phyloP scores from a whole-genome alignment of 371 early-diverging fungal species.

The Apophysomyces ossiformis region DNA sequence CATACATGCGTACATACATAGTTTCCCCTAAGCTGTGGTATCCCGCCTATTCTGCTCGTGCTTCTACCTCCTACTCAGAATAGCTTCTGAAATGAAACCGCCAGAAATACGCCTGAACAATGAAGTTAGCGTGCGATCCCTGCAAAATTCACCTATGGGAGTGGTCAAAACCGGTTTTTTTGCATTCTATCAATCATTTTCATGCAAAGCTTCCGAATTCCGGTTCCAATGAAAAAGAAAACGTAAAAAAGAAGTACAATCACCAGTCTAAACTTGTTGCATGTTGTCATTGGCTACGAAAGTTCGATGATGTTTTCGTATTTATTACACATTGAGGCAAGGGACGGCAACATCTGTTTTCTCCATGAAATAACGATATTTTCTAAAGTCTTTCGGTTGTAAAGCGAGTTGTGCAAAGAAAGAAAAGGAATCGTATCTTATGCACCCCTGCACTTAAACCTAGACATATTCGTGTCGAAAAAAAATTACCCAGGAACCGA shows the following conservation, averaged over 20 bases:
- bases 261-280: too few relatives aligned
- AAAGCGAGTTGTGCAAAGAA: background rate
- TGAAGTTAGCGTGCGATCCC: background rate
- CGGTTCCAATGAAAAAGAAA: background rate
- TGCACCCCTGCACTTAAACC: background rate
- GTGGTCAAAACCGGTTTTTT: slow-evolving; percentile 7
- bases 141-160: slow-evolving; percentile 8
- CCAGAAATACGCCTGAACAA: background rate
- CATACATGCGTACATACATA: background rate
- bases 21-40: background rate
- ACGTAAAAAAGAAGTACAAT: background rate
- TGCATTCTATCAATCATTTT: slow-evolving; percentile 4
- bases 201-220: slow-evolving; percentile 8
- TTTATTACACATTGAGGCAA: background rate
- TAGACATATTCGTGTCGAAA: background rate
- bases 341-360: background rate
- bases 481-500: slow-evolving; percentile 1
- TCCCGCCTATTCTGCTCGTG: slow-evolving; percentile 10
- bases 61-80: background rate
- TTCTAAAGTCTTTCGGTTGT: background rate
- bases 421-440: too few relatives aligned
- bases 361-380: background rate
- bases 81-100: slow-evolving; percentile 1
- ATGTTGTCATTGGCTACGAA: slow-evolving; percentile 1
- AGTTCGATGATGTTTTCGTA: background rate